phyloP scores from a whole-genome alignment of 495 filamentous ascomycete species.

The Thozetella sp. region DNA sequence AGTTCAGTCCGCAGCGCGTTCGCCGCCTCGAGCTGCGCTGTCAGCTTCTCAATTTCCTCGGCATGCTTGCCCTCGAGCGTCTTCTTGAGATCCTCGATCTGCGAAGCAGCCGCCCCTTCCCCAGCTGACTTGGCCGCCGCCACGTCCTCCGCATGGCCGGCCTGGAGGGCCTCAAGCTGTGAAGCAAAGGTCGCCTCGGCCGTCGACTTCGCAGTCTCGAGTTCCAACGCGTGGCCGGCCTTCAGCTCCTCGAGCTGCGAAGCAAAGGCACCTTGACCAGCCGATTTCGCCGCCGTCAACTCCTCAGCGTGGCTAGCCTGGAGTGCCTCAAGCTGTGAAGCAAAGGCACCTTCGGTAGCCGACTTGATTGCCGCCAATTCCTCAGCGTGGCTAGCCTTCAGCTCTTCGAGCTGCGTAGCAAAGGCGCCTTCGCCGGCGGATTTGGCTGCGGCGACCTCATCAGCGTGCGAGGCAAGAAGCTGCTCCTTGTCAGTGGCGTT shows the following conservation, averaged over 20 bases:
- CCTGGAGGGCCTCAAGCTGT: constrained; percentile 19
- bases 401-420: constrained; percentile 28
- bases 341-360: constrained; percentile 21
- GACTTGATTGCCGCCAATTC: constrained; percentile 28
- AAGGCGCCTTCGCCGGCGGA: constrained; percentile 22
- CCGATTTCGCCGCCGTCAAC: constrained; percentile 23
- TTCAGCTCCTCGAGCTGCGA: constrained; percentile 20
- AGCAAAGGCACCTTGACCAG: constrained; percentile 21
- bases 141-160: constrained; percentile 28
- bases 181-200: constrained; percentile 19
- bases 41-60: constrained; percentile 27
- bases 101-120: neutral
- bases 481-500: constrained; percentile 31
- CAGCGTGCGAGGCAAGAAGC: constrained; percentile 35
- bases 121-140: neutral
- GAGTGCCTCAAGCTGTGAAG: constrained; percentile 21
- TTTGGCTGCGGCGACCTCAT: constrained; percentile 23
- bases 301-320: constrained; percentile 25
- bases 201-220: constrained; percentile 29
- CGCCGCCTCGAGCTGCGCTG: constrained; percentile 36
- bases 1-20: constrained; percentile 30
- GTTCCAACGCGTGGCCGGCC: constrained; percentile 16
- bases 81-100: constrained; percentile 24
- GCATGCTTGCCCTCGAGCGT: constrained; percentile 27
- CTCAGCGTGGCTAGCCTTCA: constrained; percentile 29